Conservation (phyloP, 768 basidiomycete species). For the Jaapia argillacea region DNA sequence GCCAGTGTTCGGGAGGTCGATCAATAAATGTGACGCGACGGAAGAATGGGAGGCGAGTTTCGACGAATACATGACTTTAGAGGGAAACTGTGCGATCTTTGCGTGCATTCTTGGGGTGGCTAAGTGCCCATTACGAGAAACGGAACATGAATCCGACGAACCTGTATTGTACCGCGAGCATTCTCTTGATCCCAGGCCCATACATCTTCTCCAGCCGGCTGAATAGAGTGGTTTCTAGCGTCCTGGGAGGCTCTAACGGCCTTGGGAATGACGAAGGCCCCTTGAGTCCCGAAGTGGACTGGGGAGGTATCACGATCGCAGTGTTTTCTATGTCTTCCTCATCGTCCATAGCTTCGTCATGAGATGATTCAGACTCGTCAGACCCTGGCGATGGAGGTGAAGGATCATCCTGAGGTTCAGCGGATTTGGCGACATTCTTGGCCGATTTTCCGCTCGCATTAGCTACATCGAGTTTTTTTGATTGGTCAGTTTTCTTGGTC, state of each 20-base stretch:
- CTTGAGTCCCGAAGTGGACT: background rate
- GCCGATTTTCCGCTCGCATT: background rate
- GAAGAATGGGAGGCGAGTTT: constrained; percentile 61
- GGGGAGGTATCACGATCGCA: background rate
- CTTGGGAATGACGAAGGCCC: background rate
- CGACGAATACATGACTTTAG: constrained; percentile 66
- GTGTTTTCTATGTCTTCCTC: constrained; percentile 5
- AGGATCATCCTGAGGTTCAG: background rate
- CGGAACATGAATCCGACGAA: constrained; percentile 19
- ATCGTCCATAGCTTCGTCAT: constrained; percentile 10
- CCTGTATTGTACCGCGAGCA: constrained; percentile 90
- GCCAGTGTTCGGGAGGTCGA: constrained; percentile 49
- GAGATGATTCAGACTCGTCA: background rate
- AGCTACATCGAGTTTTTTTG: background rate
- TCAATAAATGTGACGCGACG: constrained; percentile 64
- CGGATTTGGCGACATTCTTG: background rate
- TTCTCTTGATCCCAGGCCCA: constrained; percentile 69
- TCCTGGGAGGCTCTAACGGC: constrained; percentile 46
- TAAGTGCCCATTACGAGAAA: background rate
- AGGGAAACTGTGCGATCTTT: constrained; percentile 80
- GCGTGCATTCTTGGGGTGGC: constrained; percentile 66
- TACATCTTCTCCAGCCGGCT: constrained; percentile 88
- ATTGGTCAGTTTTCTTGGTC: background rate
- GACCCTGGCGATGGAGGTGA: too few species aligned
- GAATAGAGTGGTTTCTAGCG: constrained; percentile 85